Evolutionary conservation across 2,329 filamentous ascomycete genomes (phyloP), one percentile per base, ranked within the genome.

Genomic region (Cadophora sp.): DNA sequence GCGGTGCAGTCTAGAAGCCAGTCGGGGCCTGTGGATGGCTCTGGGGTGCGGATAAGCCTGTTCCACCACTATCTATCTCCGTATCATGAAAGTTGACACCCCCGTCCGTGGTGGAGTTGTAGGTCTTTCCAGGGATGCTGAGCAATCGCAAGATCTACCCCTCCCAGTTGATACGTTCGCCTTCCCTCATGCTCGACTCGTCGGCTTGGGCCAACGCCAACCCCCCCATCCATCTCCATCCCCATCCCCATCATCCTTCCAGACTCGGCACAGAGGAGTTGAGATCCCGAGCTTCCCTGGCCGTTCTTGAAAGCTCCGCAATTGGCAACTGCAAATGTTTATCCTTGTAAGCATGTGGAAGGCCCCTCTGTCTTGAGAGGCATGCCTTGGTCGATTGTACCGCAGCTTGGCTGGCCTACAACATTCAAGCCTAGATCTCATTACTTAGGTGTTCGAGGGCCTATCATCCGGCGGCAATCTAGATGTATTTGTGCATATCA

Each of bases 21-120:
- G 43, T 43, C 30, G 20, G 45, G 43, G 51, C 43, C 33, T 22
- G 18, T 59, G 43, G 62, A 45, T 41, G 22, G 39, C 33, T 43
- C 24, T 59, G 56, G 60, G 62, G 59, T 65, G 48, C 63, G 45
- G 65, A 67, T 64, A 65, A 67, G 62, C 66, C 62, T 64, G 68
- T 68, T 51, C 68, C 64, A 66, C 55, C 61, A 65, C 50, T 59
- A 64, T 51, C 58, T 60, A n/a, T n/a, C n/a, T n/a, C n/a, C n/a
- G n/a, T n/a, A n/a, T n/a, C n/a, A n/a, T 47, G 53, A 39, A 39
- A 58, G n/a, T 24, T n/a, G 11, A 30, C 45, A 50, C 27, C 41
- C 55, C 55, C 55, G 27, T 20, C 4, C 43, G 16, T 4, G 8
- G 36, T 20, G 43, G 20, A n/a, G 16, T 14, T 24, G 16, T 24